phyloP scores from a whole-genome alignment of 2,329 filamentous ascomycete species.

The Apiospora rasikravindrae region DNA sequence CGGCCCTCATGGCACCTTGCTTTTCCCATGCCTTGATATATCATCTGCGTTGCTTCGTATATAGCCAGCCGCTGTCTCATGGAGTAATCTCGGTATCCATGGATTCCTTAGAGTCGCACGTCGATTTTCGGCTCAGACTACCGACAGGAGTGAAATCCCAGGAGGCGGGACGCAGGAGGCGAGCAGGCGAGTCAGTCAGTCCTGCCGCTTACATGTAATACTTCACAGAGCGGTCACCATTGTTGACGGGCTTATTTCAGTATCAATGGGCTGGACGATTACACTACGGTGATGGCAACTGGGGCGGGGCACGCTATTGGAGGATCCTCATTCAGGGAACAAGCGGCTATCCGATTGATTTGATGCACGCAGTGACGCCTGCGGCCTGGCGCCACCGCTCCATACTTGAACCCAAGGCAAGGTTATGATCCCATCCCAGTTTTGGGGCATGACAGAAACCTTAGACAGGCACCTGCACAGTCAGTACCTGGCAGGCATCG shows the following conservation, averaged over 20 bases:
- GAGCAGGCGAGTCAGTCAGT: slow-evolving; percentile 6
- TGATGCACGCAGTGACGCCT: slow-evolving; percentile 9
- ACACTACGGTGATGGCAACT: slow-evolving; percentile 11
- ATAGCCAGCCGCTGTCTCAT: neutral
- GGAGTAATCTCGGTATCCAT: neutral
- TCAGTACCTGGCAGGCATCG: slow-evolving; percentile 12
- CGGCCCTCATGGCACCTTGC: neutral
- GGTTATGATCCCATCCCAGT: slow-evolving; percentile 13
- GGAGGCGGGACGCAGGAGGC: neutral
- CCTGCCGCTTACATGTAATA: slow-evolving; percentile 1
- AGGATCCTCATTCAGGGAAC: neutral
- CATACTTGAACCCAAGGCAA: slow-evolving; percentile 2
- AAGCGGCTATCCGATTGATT: slow-evolving; percentile 11
- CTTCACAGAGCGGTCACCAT: neutral
- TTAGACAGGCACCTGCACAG: neutral
- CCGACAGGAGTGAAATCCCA: neutral
- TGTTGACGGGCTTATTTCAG: neutral
- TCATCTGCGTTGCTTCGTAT: neutral
- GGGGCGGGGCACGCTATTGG: slow-evolving; percentile 7
- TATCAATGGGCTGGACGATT: neutral
- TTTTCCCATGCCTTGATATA: neutral
- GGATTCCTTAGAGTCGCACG: neutral
- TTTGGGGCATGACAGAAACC: slow-evolving; percentile 14
- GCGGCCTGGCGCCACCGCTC: slow-evolving; percentile 10
- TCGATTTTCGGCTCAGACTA: neutral